Percentiles rank a stretch among this genome's conserved stretches.
Evolutionary conservation across 2,329 filamentous ascomycete genomes (phyloP).

Genomic region (Nothomitra cinnamomea): DNA sequence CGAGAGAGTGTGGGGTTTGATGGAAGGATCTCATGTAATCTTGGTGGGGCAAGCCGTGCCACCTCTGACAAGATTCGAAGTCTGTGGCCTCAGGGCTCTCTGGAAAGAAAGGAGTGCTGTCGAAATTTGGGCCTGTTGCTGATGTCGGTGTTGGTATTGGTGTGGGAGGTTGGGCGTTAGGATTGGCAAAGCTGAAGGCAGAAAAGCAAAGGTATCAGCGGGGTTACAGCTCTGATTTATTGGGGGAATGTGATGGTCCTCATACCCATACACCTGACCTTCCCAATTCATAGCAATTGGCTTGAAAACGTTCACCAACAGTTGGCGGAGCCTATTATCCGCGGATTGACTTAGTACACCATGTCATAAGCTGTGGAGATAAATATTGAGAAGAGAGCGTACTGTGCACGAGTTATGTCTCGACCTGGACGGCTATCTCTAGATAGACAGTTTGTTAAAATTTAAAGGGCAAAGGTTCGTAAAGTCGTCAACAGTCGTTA

Average conservation of each 20-base stretch:
- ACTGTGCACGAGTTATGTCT: background rate
- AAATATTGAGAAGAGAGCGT: background rate
- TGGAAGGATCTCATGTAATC: background rate
- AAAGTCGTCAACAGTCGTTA: slow-evolving; percentile 1
- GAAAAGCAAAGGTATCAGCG: background rate
- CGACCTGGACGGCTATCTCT: background rate
- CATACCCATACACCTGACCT: slow-evolving; percentile 3
- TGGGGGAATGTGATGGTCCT: background rate
- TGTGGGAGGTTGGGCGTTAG: slow-evolving; percentile 3
- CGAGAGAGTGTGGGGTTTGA: background rate
- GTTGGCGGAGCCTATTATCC: background rate
- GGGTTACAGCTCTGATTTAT: background rate
- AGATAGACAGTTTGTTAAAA: background rate
- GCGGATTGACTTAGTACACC: background rate
- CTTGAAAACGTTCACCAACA: background rate
- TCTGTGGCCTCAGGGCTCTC: background rate
- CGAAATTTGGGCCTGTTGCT: background rate
- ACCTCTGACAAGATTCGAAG: background rate
- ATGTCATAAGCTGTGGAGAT: background rate
- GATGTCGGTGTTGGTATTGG: slow-evolving; percentile 3
- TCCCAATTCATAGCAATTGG: slow-evolving; percentile 6
- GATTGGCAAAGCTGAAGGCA: slow-evolving; percentile 3
- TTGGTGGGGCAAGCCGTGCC: background rate
- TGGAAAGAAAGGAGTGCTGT: background rate
- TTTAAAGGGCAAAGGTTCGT: background rate